Evolutionary conservation across 495 filamentous ascomycete species (phyloP).

Genomic region (Saxophila tyrrhenica): DNA sequence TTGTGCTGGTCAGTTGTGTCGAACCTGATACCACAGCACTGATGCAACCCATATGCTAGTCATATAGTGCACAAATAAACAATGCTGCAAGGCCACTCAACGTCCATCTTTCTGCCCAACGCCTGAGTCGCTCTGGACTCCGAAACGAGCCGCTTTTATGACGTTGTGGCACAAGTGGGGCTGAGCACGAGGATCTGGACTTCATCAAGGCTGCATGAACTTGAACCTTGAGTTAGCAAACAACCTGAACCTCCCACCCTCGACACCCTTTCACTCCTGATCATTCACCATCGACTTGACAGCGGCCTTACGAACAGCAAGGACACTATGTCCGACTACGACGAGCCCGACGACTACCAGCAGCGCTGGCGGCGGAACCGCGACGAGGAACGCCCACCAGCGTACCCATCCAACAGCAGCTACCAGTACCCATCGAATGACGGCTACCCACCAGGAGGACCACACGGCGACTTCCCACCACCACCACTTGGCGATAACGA

Average conservation of each 20-base stretch:
- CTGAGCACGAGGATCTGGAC: not conserved
- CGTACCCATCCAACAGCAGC: not conserved
- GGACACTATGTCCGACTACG: not conserved
- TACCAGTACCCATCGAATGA: not conserved
- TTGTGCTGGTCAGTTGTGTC: no score
- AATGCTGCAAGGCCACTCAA: no score
- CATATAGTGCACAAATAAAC: no score
- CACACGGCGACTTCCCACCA: conserved; percentile 9
- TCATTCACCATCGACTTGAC: not conserved
- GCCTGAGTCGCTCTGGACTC: not conserved
- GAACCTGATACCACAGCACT: no score
- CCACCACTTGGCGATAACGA: conserved; percentile 17
- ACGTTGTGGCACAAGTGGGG: not conserved
- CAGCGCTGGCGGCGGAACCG: conserved; percentile 2
- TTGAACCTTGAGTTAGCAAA: not conserved
- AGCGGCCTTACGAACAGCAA: not conserved
- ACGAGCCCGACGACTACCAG: not conserved
- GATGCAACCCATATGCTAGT: no score
- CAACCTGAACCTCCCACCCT: not conserved
- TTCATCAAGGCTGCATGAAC: not conserved
- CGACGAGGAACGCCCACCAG: not conserved
- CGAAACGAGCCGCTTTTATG: not conserved
- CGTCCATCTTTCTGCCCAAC: not conserved
- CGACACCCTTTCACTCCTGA: not conserved
- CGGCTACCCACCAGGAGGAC: conserved; percentile 1